Percentiles rank a stretch among this genome's conserved stretches.
phyloP scores from a whole-genome alignment of 2,329 filamentous ascomycete genomes.

The Diatrype stigma region DNA sequence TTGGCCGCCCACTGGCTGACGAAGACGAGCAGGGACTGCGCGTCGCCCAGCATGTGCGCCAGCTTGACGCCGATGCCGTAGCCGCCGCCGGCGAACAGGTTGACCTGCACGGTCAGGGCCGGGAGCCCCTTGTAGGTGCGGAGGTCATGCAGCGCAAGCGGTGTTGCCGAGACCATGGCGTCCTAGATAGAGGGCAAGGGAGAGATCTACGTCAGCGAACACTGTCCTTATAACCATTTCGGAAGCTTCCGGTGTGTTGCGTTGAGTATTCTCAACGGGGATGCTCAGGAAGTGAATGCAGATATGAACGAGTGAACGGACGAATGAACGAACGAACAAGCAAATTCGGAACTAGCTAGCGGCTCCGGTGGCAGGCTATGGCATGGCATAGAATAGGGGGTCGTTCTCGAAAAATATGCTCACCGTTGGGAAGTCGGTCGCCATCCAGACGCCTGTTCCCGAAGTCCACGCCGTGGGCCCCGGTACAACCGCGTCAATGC shows the following conservation, averaged over 20 bases:
- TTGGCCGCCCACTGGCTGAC: slow-evolving; percentile 36
- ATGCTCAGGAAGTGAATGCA: no score
- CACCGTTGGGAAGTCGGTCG: slow-evolving; percentile 27
- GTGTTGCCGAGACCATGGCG: slow-evolving; percentile 28
- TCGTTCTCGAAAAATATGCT: no score
- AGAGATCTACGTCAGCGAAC: no score
- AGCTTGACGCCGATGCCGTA: slow-evolving; percentile 37
- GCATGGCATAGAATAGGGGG: no score
- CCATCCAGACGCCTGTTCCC: slow-evolving; percentile 29
- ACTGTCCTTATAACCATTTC: no score
- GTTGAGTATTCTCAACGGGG: no score
- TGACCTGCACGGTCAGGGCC: slow-evolving; percentile 34
- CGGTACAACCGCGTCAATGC: slow-evolving; percentile 28
- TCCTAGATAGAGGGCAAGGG: no score
- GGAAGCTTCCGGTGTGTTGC: no score
- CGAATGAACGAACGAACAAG: no score
- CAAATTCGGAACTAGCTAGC: no score
- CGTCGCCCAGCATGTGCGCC: slow-evolving; percentile 42
- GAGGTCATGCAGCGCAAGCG: slow-evolving; percentile 30
- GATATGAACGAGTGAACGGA: no score
- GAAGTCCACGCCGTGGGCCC: slow-evolving; percentile 13
- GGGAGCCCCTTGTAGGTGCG: slow-evolving; percentile 24
- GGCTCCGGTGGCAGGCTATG: no score
- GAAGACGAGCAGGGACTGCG: slow-evolving; percentile 38
- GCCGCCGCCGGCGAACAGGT: slow-evolving; percentile 34